Percentiles rank a stretch among this genome's conserved stretches.
Conservation (phyloP, 1,284 basidiomycete genomes). For the Microbotryomycetes sp. region DNA sequence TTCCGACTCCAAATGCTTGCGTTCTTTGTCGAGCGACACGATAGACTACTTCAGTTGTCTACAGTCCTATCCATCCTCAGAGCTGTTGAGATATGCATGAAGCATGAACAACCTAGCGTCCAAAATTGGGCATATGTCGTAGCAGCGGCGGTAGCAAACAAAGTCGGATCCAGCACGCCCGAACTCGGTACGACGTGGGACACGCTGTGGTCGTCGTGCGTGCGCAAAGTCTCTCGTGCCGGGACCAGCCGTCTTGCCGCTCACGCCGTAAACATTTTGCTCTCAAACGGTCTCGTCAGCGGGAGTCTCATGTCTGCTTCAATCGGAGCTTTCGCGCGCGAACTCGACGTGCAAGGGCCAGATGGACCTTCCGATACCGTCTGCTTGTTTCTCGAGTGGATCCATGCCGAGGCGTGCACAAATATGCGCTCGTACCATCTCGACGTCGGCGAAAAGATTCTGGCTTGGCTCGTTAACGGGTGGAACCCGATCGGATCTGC, state of each 20-base stretch:
- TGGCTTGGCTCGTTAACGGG: slow-evolving; percentile 69
- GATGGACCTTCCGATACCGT: slow-evolving; percentile 74
- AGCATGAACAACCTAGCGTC: slow-evolving; percentile 55
- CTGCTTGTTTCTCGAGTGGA: slow-evolving; percentile 64
- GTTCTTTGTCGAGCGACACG: slow-evolving; percentile 74
- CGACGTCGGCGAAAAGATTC: slow-evolving; percentile 71
- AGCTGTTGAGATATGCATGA: slow-evolving; percentile 55
- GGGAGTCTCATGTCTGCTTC: slow-evolving; percentile 55
- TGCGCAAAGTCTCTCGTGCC: slow-evolving; percentile 61
- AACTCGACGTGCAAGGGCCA: slow-evolving; percentile 80
- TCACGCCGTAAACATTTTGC: slow-evolving; percentile 55
- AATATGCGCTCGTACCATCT: slow-evolving; percentile 72
- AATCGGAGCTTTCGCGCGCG: slow-evolving; percentile 65
- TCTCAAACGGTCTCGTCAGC: slow-evolving; percentile 48
- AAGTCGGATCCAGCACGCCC: neutral
- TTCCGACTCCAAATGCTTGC: slow-evolving; percentile 69
- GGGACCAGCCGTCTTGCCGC: slow-evolving; percentile 68
- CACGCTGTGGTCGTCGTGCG: slow-evolving; percentile 68
- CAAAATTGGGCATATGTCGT: slow-evolving; percentile 75
- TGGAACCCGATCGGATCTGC: slow-evolving; percentile 51
- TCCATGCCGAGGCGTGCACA: slow-evolving; percentile 59
- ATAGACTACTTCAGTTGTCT: slow-evolving; percentile 53
- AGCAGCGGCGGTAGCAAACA: slow-evolving; percentile 51
- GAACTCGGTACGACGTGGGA: slow-evolving; percentile 51
- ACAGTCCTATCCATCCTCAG: slow-evolving; percentile 53